Base-by-base conservation (phyloP, 164 flowering plant genomes). In the Nymphaea thermarum region DNA sequence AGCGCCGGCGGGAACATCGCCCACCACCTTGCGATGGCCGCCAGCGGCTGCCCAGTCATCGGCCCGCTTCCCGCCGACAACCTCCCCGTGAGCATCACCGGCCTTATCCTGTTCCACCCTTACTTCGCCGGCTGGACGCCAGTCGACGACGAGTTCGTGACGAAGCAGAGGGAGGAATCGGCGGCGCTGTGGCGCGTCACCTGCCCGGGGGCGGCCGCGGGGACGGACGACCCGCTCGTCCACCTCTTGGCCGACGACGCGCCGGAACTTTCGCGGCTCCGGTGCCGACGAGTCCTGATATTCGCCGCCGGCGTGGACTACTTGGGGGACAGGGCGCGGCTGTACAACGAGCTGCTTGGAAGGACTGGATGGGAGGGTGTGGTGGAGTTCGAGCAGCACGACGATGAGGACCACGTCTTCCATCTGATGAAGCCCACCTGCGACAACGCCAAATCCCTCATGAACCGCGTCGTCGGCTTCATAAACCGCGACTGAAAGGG, bases 1-100 rank as follows among this genome's bases (percentile, higher is more conserved):
- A 85, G 87, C 51, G 83, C 82, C 3, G 89, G 89, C 3, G 84
- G 82, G 0, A 82, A 74, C 41, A 79, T 85, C 8, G 67, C 80
- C 2, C 83, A 85, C 74, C 80, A 79, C 71, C 0, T 84, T 7
- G 76, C 80, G 0, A 42, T 80, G 44, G n/a, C 57, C 44, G 44
- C 65, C 11, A 47, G 71, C 71, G 10, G 62, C 43, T 5, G 14
- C 15, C 17, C 63, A 5, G 63, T 16, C 11, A 45, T 45, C 53
- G 53, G 53, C 11, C 53, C 53, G 7, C 53, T 45, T 45, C 53
- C 53, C 11, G 5, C 53, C 53, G 53, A 45, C 53, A 10, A 45
- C 53, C 5, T 15, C 59, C 43, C 55, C 18, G 2, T 47, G 42
- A 63, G 11, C 18, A 42, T 69, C 2, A 43, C 60, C 44, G 66